Evolutionary conservation across 352 stramenopile genomes (phyloP), one percentile per base, ranked within the genome.

Genomic region (Globisporangium echinulatum): DNA sequence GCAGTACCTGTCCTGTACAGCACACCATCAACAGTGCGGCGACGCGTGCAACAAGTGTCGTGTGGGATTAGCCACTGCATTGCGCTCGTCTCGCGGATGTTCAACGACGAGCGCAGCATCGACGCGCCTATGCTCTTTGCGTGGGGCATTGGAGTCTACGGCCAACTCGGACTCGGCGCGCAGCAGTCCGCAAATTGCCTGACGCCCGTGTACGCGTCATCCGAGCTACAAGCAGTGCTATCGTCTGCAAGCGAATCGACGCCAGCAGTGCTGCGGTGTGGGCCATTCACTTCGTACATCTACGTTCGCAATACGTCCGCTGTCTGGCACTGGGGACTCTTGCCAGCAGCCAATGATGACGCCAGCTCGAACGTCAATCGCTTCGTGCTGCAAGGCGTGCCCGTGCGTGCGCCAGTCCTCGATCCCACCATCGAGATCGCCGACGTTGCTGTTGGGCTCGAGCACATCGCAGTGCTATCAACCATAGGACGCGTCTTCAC

Each of bases 61-160:
- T 83, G 71, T 19, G 74, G 71, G 25, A 55, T 64, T 43, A 81
- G 71, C 14, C 74, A 83, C 55, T 78, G 71, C 19, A 33, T 75
- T 10, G 72, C 49, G 7, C 61, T 83, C 15, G 40, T 49, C 11
- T 25, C 43, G 14, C 14, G 2, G 37, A 53, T 58, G 7, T 4
- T 48, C 49, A 25, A 10, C 7, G 36, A n/a, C 11, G 33, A 5
- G 3, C 5, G 2, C 4, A 37, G 11, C 15, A 36, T 14, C 7
- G 48, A 54, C 44, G 25, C 49, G 46, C 25, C 25, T 25, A 25
- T 25, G 25, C 17, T 83, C 39, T 73, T 66, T 54, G 40, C 67
- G 3, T 81, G 72, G 74, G 74, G 74, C 0, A 13, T 68, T 6
- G 74, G 70, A 8, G 40, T 71, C n/a, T 76, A 81, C 39, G 74